These are phyloP conservation scores for Geosmithia morbida DNA, from an alignment of 2,329 filamentous ascomycete genomes.

Conservation along the genomic window DNA sequence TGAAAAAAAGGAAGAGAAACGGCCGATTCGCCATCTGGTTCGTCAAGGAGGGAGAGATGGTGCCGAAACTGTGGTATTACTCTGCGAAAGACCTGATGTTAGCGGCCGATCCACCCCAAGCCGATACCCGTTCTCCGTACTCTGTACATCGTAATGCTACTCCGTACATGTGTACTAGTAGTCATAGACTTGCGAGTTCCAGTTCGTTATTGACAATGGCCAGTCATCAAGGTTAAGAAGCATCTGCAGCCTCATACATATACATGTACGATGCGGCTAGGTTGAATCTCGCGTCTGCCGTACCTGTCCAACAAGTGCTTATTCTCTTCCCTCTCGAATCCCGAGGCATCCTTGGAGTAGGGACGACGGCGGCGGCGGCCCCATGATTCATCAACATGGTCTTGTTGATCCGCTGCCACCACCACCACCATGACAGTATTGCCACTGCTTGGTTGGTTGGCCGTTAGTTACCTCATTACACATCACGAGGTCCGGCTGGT, in stretches of 20 bases:
- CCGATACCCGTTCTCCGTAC: neutral
- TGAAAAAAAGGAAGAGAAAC: neutral
- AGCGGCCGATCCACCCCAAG: neutral
- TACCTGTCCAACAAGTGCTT: neutral
- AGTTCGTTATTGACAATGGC: too few relatives aligned
- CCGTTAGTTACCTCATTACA: too few relatives aligned
- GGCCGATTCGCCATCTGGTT: neutral
- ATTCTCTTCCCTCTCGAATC: too few relatives aligned
- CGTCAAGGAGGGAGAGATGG: neutral
- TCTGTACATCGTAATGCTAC: too few relatives aligned
- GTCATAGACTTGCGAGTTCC: too few relatives aligned
- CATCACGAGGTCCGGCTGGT: too few relatives aligned
- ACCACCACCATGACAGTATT: neutral
- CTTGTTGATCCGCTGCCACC: neutral
- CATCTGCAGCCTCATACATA: neutral
- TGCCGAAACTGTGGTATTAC: neutral
- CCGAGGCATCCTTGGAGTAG: too few relatives aligned
- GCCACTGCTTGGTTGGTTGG: too few relatives aligned
- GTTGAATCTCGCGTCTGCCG: neutral
- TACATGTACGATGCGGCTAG: neutral
- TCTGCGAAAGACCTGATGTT: neutral
- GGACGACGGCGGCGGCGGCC: too few relatives aligned
- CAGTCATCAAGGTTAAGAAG: neutral
- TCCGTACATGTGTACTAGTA: too few relatives aligned
- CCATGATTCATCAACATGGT: neutral